Base-by-base conservation (phyloP, 2,329 filamentous ascomycete genomes). In the Aspergillus ochraceus region DNA sequence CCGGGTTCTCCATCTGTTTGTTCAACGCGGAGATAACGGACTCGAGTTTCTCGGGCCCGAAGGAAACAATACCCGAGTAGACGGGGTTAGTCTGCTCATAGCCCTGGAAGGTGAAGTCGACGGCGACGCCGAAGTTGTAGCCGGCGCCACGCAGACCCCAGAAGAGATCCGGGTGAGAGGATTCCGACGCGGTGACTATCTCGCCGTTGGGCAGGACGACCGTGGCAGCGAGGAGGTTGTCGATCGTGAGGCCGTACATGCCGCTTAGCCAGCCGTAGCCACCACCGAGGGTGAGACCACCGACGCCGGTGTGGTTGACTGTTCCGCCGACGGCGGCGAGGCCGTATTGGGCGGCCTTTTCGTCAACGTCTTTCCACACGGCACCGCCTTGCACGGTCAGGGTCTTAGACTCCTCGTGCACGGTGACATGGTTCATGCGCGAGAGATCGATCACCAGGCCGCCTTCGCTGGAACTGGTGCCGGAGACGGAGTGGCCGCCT, bases 311-410 rank as follows among this genome's bases (percentile, higher is more conserved):
- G 63, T 88, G 83, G 47, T 84, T 84, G 10, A 88, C 84, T 0
- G 86, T 87, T 2, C 86, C 86, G 9, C 85, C 86, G 0, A 87
- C 83, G 1, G 84, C 84, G 2, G 84, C 86, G 46, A 88, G 77
- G 0, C 80, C 80, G 63, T 85, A 74, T 55, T 80, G 71, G 54
- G 77, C 82, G 1, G 81, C 81, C 0, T 79, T 81, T 14, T 77
- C 74, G 64, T 88, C 84, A 12, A 87, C 80, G 60, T 86, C 81
- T 57, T 75, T 76, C 83, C 84, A 86, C 2, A 78, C 71, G 50
- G 80, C 79, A n/a, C 85, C 84, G 22, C 84, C 83, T 53, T 82
- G 79, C 6, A 79, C 80, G 0, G 74, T 77, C 49, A 86, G 77
- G 1, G 78, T 82, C 57, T 80, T 76, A 6, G 72, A 74, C 2